phyloP scores from a whole-genome alignment of 192 early-diverging fungal species.

The Geranomyces variabilis region DNA sequence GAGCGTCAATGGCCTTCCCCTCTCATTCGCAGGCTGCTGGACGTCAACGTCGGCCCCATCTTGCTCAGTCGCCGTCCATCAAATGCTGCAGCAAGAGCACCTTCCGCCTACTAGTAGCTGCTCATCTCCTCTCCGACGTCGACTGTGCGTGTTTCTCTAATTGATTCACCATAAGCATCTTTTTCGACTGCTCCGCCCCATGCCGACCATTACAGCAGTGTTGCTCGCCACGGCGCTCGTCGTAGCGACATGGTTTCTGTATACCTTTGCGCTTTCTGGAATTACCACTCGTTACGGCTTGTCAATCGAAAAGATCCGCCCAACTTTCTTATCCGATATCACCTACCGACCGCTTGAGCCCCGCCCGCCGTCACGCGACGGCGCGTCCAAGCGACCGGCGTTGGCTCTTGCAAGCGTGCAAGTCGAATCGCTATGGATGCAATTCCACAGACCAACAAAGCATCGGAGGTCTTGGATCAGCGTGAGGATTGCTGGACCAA shows the following conservation, averaged over 20 bases:
- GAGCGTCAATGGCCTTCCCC: too few species aligned
- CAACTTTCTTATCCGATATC: not conserved
- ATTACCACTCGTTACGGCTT: not conserved
- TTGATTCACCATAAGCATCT: too few species aligned
- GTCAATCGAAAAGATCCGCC: not conserved
- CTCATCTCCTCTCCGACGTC: too few species aligned
- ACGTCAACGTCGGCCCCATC: too few species aligned
- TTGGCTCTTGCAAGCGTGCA: slow-evolving; percentile 2
- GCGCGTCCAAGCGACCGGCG: not conserved
- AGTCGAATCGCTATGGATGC: slow-evolving; percentile 19
- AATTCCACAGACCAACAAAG: slow-evolving; percentile 18
- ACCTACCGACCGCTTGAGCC: not conserved
- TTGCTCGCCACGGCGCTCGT: not conserved
- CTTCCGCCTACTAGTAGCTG: too few species aligned
- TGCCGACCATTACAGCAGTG: too few species aligned
- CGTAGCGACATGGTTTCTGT: slow-evolving; percentile 4
- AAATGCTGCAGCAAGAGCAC: too few species aligned
- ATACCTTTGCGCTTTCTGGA: not conserved
- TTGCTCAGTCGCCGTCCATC: too few species aligned
- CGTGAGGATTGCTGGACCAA: slow-evolving; percentile 11
- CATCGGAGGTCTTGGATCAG: slow-evolving; percentile 14
- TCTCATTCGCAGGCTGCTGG: too few species aligned
- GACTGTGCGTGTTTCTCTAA: too few species aligned
- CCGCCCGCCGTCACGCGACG: not conserved
- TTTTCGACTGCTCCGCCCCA: too few species aligned